Evolutionary conservation across 2,329 filamentous ascomycete genomes (phyloP).

Genomic region (Furcasterigmium sp.): DNA sequence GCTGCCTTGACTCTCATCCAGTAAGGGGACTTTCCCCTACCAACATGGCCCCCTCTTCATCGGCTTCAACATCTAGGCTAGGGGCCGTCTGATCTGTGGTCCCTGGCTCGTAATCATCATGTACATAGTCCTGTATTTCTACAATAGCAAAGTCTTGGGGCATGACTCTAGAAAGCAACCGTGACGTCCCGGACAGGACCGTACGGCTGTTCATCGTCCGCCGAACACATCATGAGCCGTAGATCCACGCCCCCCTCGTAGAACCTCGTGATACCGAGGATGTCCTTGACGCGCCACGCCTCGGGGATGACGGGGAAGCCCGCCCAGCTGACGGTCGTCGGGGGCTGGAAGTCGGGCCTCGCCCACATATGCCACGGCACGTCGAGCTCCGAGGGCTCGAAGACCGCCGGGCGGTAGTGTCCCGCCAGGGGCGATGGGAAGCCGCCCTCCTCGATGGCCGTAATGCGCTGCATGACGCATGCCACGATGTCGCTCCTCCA

Average conservation of each 20-base stretch:
- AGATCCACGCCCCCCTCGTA: not conserved
- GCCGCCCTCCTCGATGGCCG: slow-evolving; percentile 5
- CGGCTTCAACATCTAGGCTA: no score
- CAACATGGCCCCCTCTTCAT: no score
- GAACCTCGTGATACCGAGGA: slow-evolving; percentile 10
- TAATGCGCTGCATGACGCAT: slow-evolving; percentile 9
- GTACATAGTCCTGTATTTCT: no score
- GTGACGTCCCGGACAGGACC: not conserved
- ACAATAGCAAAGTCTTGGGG: no score
- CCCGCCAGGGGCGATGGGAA: not conserved
- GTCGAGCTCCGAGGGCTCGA: not conserved
- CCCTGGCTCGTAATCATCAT: no score
- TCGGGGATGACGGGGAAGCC: slow-evolving; percentile 15
- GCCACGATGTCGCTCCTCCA: slow-evolving; percentile 18
- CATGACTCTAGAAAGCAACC: not conserved
- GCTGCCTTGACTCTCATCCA: no score
- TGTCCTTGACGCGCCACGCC: slow-evolving; percentile 13
- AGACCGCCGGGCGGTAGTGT: not conserved
- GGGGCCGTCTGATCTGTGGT: no score
- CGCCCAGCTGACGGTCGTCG: slow-evolving; percentile 13
- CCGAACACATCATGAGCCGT: not conserved
- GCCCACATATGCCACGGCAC: not conserved
- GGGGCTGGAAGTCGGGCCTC: not conserved
- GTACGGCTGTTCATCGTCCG: not conserved
- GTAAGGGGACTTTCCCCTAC: no score